These are phyloP conservation scores for Cryptococcus jaspeensis DNA, from an alignment of 1,284 basidiomycete genomes.

Conservation along the genomic window DNA sequence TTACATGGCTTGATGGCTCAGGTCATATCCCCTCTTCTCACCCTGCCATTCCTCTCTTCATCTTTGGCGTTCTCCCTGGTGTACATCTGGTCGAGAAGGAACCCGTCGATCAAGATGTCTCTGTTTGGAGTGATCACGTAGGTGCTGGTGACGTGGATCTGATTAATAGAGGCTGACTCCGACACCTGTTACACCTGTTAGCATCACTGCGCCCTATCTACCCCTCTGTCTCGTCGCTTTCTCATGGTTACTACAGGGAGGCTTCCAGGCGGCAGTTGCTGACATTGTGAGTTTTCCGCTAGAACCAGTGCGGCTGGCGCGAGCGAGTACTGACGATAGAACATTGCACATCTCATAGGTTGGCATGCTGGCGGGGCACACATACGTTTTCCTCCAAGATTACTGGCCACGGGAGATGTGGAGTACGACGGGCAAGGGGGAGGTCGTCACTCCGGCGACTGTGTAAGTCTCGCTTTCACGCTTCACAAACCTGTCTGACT, in stretches of 20 bases:
- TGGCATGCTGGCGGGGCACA: conserved; percentile 85
- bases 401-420: conserved; percentile 91
- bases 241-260: conserved; percentile 83
- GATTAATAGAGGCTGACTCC: neutral
- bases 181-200: no score
- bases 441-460: conserved; percentile 72
- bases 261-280: conserved; percentile 77
- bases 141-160: conserved; percentile 10
- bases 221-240: conserved; percentile 86
- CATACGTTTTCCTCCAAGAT: conserved; percentile 89
- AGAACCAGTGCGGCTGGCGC: neutral
- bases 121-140: conserved; percentile 86
- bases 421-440: conserved; percentile 36
- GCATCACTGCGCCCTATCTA: conserved; percentile 90
- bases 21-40: conserved; percentile 79
- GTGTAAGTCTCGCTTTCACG: conserved; percentile 62
- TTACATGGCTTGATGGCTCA: conserved; percentile 42
- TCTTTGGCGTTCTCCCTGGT: conserved; percentile 84
- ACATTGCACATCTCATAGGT: conserved; percentile 32
- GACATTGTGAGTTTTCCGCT: conserved; percentile 62
- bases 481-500: neutral
- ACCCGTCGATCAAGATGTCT: conserved; percentile 90
- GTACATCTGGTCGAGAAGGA: conserved; percentile 93
- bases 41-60: conserved; percentile 69
- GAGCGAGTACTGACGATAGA: no score